Percentiles rank a stretch among this genome's conserved stretches.
Evolutionary conservation across 2,329 filamentous ascomycete genomes (phyloP).

Genomic region (Torrubiellomyces zombiae): DNA sequence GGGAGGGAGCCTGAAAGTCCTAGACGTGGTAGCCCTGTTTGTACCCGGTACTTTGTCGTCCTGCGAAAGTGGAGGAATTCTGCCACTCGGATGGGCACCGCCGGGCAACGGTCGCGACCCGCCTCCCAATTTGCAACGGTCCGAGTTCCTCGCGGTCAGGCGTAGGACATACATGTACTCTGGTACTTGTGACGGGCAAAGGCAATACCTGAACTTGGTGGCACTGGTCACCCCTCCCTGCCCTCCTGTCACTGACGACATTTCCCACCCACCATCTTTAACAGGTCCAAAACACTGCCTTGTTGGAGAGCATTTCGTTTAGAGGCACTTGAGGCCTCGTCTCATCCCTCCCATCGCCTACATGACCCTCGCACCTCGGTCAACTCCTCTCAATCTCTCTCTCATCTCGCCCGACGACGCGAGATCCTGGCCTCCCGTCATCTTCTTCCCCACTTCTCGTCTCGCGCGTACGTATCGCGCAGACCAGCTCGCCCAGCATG

Average conservation of each 20-base stretch:
- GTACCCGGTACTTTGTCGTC: too few relatives aligned
- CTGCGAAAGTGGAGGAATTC: too few relatives aligned
- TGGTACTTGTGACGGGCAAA: too few relatives aligned
- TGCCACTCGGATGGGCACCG: too few relatives aligned
- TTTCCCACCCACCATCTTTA: slow-evolving; percentile 12
- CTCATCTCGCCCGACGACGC: slow-evolving; percentile 6
- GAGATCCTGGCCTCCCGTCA: slow-evolving; percentile 2
- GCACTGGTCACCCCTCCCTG: slow-evolving; percentile 8
- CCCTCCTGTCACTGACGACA: slow-evolving; percentile 19
- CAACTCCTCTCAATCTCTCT: slow-evolving; percentile 5
- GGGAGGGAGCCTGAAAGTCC: too few relatives aligned
- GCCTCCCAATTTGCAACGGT: too few relatives aligned
- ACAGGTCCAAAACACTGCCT: slow-evolving; percentile 6
- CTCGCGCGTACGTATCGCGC: slow-evolving; percentile 23
- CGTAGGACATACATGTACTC: too few relatives aligned
- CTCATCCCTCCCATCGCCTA: neutral
- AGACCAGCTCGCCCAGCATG: slow-evolving; percentile 29
- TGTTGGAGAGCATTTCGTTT: too few relatives aligned
- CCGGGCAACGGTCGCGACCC: too few relatives aligned
- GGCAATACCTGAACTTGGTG: slow-evolving; percentile 3
- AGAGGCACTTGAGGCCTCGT: neutral
- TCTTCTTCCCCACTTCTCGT: slow-evolving; percentile 8
- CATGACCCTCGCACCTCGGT: slow-evolving; percentile 1
- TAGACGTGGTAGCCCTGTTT: too few relatives aligned
- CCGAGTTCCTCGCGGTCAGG: too few relatives aligned